Evolutionary conservation across 768 basidiomycete species (phyloP).

Genomic region (Agaricus blazei): DNA sequence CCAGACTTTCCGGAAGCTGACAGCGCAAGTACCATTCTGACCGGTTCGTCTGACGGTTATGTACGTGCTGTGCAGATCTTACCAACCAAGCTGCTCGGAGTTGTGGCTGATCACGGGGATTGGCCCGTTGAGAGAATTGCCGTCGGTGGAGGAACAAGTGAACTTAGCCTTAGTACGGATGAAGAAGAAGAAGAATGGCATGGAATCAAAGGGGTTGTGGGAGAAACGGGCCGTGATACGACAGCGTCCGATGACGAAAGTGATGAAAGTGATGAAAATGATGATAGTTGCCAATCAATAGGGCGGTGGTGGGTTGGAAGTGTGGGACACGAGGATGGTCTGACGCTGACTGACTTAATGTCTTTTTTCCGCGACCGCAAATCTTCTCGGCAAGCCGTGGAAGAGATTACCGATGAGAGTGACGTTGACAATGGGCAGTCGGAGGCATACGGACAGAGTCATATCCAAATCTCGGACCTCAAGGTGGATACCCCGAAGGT

Average conservation of each 20-base stretch:
- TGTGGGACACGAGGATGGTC: slow-evolving; percentile 82
- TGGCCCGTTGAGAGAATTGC: slow-evolving; percentile 88
- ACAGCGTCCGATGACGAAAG: slow-evolving; percentile 15
- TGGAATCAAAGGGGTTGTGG: slow-evolving; percentile 9
- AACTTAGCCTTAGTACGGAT: slow-evolving; percentile 23
- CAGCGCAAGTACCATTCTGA: slow-evolving; percentile 67
- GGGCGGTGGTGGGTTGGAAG: slow-evolving; percentile 84
- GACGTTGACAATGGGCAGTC: slow-evolving; percentile 20
- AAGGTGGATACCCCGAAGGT: slow-evolving; percentile 9
- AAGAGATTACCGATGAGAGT: slow-evolving; percentile 21
- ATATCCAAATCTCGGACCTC: slow-evolving; percentile 7
- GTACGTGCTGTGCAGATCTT: slow-evolving; percentile 83
- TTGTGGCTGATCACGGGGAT: slow-evolving; percentile 87
- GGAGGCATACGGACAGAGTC: slow-evolving; percentile 12
- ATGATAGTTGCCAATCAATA: slow-evolving; percentile 12
- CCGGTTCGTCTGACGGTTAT: slow-evolving; percentile 90
- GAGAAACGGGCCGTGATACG: background rate
- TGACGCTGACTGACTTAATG: slow-evolving; percentile 82
- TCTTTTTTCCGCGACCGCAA: slow-evolving; percentile 55
- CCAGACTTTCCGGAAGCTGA: slow-evolving; percentile 54
- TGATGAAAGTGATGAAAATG: slow-evolving; percentile 17
- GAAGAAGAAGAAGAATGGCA: slow-evolving; percentile 16
- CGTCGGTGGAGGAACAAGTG: slow-evolving; percentile 39
- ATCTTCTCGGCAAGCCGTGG: slow-evolving; percentile 26
- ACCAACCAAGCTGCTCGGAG: slow-evolving; percentile 85